phyloP scores from a whole-genome alignment of 2,329 filamentous ascomycete genomes.

The Colletotrichum nymphaeae region DNA sequence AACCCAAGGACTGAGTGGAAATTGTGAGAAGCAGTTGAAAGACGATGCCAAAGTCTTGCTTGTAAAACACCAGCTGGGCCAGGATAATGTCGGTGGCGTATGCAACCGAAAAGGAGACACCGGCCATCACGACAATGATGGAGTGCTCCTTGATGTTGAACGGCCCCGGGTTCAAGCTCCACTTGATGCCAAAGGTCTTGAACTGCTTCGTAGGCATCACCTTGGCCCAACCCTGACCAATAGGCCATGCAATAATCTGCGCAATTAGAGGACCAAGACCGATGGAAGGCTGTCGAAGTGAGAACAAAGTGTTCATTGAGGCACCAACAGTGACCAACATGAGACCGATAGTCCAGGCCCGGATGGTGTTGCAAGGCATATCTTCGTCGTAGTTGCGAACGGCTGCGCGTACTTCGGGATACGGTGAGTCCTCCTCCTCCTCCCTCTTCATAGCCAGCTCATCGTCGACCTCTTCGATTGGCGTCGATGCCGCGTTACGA shows the following conservation, averaged over 20 bases:
- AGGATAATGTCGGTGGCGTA: conserved; percentile 82
- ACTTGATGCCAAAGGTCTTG: conserved; percentile 63
- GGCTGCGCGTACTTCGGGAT: conserved; percentile 73
- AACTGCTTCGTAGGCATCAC: conserved; percentile 63
- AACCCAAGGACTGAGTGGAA: conserved; percentile 76
- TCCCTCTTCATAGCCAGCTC: conserved; percentile 48
- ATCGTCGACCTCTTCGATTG: conserved; percentile 44
- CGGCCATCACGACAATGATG: conserved; percentile 77
- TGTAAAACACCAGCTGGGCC: conserved; percentile 78
- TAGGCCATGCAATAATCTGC: conserved; percentile 72
- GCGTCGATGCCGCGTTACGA: conserved; percentile 6
- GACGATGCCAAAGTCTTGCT: conserved; percentile 73
- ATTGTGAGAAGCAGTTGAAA: conserved; percentile 76
- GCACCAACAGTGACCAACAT: conserved; percentile 66
- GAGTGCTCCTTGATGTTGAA: conserved; percentile 79
- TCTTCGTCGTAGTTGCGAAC: conserved; percentile 74
- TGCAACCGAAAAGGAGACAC: conserved; percentile 75
- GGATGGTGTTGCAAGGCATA: conserved; percentile 73
- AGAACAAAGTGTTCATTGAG: conserved; percentile 73
- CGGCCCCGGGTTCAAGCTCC: conserved; percentile 73
- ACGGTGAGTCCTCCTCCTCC: conserved; percentile 69
- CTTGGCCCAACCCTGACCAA: conserved; percentile 71
- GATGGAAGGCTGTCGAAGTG: conserved; percentile 70
- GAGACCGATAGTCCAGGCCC: conserved; percentile 73
- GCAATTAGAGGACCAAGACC: conserved; percentile 70